Conservation (phyloP, 2,329 filamentous ascomycete genomes). For the Fusarium coicis region DNA sequence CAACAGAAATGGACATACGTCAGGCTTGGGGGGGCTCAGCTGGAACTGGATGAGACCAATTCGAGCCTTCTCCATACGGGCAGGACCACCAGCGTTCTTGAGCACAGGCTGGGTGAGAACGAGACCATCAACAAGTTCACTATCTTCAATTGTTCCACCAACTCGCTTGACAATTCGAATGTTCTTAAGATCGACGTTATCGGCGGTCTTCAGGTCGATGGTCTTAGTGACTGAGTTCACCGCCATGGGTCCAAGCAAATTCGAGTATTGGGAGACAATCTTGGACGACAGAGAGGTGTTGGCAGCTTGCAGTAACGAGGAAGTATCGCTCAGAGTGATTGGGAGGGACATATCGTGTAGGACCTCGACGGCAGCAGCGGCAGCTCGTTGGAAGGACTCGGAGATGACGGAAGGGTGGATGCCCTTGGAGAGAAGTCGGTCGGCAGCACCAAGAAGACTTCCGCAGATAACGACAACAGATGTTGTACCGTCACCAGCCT, state of each 20-base stretch:
- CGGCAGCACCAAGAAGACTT: conserved; percentile 91
- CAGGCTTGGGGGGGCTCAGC: conserved; percentile 96
- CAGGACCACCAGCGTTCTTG: conserved; percentile 91
- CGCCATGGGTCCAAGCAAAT: conserved; percentile 95
- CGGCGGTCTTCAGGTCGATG: conserved; percentile 93
- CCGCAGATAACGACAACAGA: conserved; percentile 98
- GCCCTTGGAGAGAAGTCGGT: conserved; percentile 88
- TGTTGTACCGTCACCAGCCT: conserved; percentile 97
- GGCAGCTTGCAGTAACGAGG: conserved; percentile 92
- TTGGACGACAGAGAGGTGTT: conserved; percentile 98
- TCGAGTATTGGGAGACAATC: conserved; percentile 97
- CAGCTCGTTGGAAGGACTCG: conserved; percentile 95
- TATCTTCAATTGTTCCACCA: conserved; percentile 97
- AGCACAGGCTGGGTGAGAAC: conserved; percentile 92
- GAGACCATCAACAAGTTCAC: conserved; percentile 94
- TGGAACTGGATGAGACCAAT: conserved; percentile 99
- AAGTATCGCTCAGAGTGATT: conserved; percentile 86
- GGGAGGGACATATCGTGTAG: conserved; percentile 97
- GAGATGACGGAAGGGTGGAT: conserved; percentile 98
- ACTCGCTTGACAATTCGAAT: conserved; percentile 98
- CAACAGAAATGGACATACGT: conserved; percentile 67
- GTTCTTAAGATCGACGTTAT: conserved; percentile 96
- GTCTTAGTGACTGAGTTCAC: conserved; percentile 96
- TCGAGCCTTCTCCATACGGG: conserved; percentile 94
- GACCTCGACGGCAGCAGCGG: conserved; percentile 86